Evolutionary conservation across 352 stramenopile species (phyloP), one percentile per base, ranked within the genome.

Genomic region (Pythium vanterpoolii): DNA sequence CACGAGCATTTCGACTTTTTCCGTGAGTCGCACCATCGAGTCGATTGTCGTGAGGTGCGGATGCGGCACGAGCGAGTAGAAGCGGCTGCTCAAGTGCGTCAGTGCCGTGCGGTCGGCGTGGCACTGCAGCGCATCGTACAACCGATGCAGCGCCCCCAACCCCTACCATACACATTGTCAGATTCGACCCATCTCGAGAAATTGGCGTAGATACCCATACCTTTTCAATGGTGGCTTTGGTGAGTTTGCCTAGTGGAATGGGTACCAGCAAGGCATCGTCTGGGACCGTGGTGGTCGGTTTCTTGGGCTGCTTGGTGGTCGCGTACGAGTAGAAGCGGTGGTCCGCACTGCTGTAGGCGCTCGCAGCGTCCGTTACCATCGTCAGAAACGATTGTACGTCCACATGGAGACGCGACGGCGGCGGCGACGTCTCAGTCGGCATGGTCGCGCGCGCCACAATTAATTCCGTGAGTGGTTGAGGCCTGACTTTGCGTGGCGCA

Each of bases 11-110:
- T 73, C 68, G 0, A 87, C 72, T 43, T 84, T 86, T 36, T 84
- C 78, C 31, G 68, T 74, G 34, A 90, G 60, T 56, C 85, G 86
- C 18, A 86, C 51, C 70, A 90, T 88, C 24, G 77, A 84, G 64
- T 90, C 79, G 42, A 90, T 86, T 7, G 75, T 57, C 30, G 77
- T 58, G 27, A 89, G 47, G 24, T 69, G 62, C 47, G 76, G 68
- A 34, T 87, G 76, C 33, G 80, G 80, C 43, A 90, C 79, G 7
- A 88, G 60, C 33, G 80, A 83, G 67, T 83, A 90, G 34, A 88
- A 90, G 27, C 77, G 76, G 40, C 67, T 86, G 55, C 80, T 90
- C 9, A 90, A 53, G 36, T 76, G 66, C 33, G 69, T 64, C 27
- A 89, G 57, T 9, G 55, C 51, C 10, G 66, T 69, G 23, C 69